Conservation (phyloP, 140 eudicot species). For the Oenanthe javanica region DNA sequence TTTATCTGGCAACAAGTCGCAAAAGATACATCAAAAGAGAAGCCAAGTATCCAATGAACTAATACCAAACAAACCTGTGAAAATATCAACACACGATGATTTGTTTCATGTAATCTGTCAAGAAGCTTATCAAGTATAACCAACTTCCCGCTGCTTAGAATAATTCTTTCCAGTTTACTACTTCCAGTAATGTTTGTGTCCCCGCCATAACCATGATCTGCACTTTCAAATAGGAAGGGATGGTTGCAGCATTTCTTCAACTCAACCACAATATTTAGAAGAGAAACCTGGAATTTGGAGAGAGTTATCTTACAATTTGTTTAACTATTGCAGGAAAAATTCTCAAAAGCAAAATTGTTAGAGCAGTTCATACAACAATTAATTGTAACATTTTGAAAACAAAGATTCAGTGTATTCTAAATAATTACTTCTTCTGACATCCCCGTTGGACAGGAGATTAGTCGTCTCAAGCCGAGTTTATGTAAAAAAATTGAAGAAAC, state of each 20-base stretch:
- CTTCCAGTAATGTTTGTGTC: constrained; percentile 67
- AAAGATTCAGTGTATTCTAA: background rate
- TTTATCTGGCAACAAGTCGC: background rate
- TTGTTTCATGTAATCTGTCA: constrained; percentile 80
- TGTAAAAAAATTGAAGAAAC: background rate
- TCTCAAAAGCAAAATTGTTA: background rate
- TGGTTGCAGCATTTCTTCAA: constrained; percentile 99
- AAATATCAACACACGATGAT: constrained; percentile 94
- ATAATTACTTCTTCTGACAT: background rate
- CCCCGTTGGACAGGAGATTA: background rate
- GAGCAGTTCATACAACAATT: background rate
- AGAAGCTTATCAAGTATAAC: constrained; percentile 94
- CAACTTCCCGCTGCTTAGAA: constrained; percentile 93
- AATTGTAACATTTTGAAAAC: background rate
- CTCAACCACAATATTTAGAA: constrained; percentile 96
- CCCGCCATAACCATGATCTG: constrained; percentile 99
- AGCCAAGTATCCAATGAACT: background rate
- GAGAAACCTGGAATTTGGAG: constrained; percentile 73
- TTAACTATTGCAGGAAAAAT: too few relatives aligned
- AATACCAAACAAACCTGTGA: constrained; percentile 62
- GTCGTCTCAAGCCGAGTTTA: background rate
- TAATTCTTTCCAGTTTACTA: constrained; percentile 78
- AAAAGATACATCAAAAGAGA: background rate
- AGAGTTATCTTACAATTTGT: constrained; percentile 8
- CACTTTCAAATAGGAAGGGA: constrained; percentile 96